Percentiles rank a stretch among this genome's conserved stretches.
Conservation (phyloP, 2,329 filamentous ascomycete genomes). For the Fusarium nisikadoi region DNA sequence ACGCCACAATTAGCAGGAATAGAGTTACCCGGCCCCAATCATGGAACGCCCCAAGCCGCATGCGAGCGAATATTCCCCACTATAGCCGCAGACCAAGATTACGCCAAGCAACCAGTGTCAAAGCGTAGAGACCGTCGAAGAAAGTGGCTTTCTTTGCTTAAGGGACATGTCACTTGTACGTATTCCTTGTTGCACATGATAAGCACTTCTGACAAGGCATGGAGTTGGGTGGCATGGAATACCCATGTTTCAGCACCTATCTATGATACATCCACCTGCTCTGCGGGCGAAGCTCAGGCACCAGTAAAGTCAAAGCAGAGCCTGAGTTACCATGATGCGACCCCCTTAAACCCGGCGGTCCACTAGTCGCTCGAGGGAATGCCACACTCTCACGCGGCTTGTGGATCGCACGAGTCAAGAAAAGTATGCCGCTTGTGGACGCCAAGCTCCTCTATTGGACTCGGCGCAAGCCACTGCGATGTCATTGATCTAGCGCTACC, state of each 20-base stretch:
- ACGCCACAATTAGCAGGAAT: not conserved
- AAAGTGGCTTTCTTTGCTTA: not conserved
- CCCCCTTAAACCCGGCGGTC: not conserved
- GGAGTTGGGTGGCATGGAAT: not conserved
- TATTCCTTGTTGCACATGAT: too few relatives aligned
- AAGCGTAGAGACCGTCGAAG: not conserved
- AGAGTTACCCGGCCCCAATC: not conserved
- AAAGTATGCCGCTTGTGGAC: too few relatives aligned
- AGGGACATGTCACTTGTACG: not conserved
- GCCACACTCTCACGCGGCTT: not conserved
- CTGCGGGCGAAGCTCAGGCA: not conserved
- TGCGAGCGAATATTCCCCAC: not conserved
- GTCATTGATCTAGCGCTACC: accelerated
- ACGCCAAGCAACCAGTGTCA: not conserved
- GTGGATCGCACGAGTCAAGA: not conserved
- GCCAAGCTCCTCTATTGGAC: not conserved
- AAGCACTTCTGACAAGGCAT: accelerated
- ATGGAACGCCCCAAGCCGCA: not conserved
- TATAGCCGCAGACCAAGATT: not conserved
- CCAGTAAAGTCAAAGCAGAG: not conserved
- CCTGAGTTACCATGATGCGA: not conserved
- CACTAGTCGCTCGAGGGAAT: not conserved
- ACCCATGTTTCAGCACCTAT: too few relatives aligned
- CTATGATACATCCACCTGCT: not conserved
- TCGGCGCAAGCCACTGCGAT: not conserved